Percentiles rank a stretch among this genome's conserved stretches.
These are phyloP conservation scores for Candida tibetensis DNA, from an alignment of 805 yeast genomes.

Conservation along the genomic window DNA sequence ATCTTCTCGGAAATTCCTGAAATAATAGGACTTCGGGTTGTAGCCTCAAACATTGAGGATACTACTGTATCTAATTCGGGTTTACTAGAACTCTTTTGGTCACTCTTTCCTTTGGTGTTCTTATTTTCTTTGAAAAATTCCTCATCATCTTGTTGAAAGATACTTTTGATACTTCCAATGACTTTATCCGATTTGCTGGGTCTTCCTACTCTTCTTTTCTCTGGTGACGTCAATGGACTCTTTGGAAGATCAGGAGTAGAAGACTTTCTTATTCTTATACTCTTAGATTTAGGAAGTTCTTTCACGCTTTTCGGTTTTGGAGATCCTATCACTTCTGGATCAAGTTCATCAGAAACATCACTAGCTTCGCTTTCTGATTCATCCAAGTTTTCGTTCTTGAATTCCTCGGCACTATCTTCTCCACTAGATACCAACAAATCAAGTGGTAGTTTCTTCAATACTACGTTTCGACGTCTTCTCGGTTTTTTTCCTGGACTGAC, in stretches of 20 bases:
- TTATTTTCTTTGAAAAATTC: slow-evolving; percentile 20
- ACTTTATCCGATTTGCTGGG: slow-evolving; percentile 27
- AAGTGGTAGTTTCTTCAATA: slow-evolving; percentile 1
- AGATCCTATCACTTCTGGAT: neutral
- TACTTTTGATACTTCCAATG: slow-evolving; percentile 29
- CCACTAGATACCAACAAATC: slow-evolving; percentile 2
- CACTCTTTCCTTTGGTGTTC: neutral
- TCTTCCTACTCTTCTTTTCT: slow-evolving; percentile 21
- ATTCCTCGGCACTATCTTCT: slow-evolving; percentile 1
- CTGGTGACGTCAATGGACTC: slow-evolving; percentile 1
- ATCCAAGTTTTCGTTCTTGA: slow-evolving; percentile 7
- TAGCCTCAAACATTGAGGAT: neutral
- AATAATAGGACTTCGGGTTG: slow-evolving; percentile 15
- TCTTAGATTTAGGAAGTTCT: no score
- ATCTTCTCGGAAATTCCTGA: slow-evolving; percentile 21
- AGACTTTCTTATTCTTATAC: no score
- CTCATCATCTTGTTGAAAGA: slow-evolving; percentile 34
- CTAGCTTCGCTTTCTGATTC: slow-evolving; percentile 2
- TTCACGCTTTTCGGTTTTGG: neutral
- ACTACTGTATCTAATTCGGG: no score
- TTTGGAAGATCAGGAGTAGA: neutral
- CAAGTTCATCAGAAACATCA: slow-evolving; percentile 5
- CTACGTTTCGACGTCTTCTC: slow-evolving; percentile 4
- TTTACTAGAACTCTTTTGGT: neutral
- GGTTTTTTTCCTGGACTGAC: slow-evolving; percentile 7